A percentile compares a stretch with the other conserved stretches of the same genome.
These are phyloP conservation scores for Serendipita sp. DNA, from an alignment of 768 basidiomycete genomes.

Conservation along the genomic window DNA sequence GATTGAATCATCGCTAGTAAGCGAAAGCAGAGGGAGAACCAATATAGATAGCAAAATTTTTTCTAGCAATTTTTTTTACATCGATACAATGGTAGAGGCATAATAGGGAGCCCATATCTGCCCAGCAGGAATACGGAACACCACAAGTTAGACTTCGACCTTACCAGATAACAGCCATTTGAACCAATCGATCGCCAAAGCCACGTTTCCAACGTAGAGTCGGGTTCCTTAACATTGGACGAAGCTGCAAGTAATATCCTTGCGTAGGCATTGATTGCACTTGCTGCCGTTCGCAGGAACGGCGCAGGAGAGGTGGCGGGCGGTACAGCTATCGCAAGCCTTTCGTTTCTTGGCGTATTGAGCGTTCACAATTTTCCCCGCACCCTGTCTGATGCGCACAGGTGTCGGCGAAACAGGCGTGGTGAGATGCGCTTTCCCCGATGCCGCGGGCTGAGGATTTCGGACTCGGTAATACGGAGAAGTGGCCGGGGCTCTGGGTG, in stretches of 20 bases:
- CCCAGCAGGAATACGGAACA: no score
- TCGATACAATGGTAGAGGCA: no score
- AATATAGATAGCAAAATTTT: no score
- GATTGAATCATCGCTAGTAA: no score
- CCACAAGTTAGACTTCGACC: no score
- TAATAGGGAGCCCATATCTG: no score
- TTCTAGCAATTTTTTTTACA: no score
- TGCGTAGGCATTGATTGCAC: constrained; percentile 4
- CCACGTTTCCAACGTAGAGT: no score
- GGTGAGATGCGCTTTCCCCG: not conserved
- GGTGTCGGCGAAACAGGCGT: not conserved
- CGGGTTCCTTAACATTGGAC: not conserved
- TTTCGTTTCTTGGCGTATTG: not conserved
- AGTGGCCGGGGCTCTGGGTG: not conserved
- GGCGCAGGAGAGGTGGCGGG: not conserved
- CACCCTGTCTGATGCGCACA: not conserved
- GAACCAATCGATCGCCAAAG: no score
- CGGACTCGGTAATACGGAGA: not conserved
- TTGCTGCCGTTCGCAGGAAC: not conserved
- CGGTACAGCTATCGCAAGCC: not conserved
- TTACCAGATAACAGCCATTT: no score
- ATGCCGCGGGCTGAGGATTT: not conserved
- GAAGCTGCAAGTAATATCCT: not conserved
- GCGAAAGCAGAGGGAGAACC: no score
- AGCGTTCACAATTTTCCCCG: not conserved